Evolutionary conservation across 2,329 filamentous ascomycete species (phyloP), one percentile per base, ranked within the genome.

Genomic region (Penicillium sumatraense): DNA sequence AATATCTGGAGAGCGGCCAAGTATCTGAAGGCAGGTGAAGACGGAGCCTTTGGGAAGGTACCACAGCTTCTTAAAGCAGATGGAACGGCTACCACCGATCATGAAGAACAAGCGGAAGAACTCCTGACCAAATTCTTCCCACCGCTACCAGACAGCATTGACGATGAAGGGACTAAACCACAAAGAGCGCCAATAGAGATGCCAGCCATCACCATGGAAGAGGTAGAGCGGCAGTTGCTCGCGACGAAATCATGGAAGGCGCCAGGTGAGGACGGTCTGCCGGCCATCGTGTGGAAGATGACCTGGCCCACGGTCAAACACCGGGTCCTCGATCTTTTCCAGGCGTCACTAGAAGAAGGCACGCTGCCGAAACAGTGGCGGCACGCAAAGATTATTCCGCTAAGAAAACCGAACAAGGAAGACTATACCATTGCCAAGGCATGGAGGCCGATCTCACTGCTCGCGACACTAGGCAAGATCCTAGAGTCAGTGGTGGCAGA

Each of bases 401-500:
- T 57, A 8, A 50, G 38, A 23, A 57, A 57, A n/a, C 55, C 47
- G 31, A 51, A 51, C 14, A 54, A 51, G 23, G 51, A 53, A 33
- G n/a, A 53, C 20, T 53, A 53, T 13, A 53, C 44, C 11, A 57
- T 65, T 55, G 53, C 54, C 0, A 65, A 65, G 33, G 51, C 53
- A 36, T 64, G 42, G 61, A 59, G 66, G 26, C 63, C 57, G 2
- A 68, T 68, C 23, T 54, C 61, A 44, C 61, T 68, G 29, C 60
- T 68, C 4, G 48, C 60, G 44, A 68, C 57, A 42, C 61, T 72
- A 1, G 66, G 66, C 5, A 72, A 72, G 53, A 56, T 65, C 29
- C 56, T 67, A 1, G 58, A 74, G 54, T 63, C 64, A 2, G 68
- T 74, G 14, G 57, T 75, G 5, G 66, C 67, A 44, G 57, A 63